Percentiles rank a stretch among this genome's conserved stretches.
Conservation (phyloP, 371 early-diverging fungal species). For the Syncephalastrum contaminatum region DNA sequence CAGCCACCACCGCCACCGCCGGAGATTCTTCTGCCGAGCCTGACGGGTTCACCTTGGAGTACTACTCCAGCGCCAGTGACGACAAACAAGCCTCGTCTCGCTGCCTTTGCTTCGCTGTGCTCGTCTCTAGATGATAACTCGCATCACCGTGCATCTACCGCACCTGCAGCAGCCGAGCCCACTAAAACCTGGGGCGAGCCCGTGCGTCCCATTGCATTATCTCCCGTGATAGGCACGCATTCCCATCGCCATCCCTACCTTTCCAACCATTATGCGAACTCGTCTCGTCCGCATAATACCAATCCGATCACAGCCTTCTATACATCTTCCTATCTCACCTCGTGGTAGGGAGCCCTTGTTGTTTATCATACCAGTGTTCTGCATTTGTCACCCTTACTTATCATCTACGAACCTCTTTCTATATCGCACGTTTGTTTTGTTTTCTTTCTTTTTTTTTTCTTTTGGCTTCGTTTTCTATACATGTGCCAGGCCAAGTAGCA, state of each 20-base stretch:
- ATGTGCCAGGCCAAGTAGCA: no score
- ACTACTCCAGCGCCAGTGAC: neutral
- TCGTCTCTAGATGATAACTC: neutral
- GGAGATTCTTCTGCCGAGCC: conserved; percentile 1
- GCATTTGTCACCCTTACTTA: no score
- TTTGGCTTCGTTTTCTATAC: no score
- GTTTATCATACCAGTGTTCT: no score
- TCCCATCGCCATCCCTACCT: neutral
- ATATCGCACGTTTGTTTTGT: no score
- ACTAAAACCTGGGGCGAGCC: neutral
- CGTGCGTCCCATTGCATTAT: neutral
- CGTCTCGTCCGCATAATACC: no score
- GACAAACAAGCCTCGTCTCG: conserved; percentile 6
- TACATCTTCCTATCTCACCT: conserved; percentile 4
- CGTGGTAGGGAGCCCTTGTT: neutral
- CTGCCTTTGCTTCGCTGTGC: conserved; percentile 9
- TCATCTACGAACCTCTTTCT: no score
- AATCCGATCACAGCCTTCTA: neutral
- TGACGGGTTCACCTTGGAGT: neutral
- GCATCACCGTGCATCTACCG: neutral
- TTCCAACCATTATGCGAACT: neutral
- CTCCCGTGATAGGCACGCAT: no score
- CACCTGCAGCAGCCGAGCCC: no score
- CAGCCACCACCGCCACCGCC: neutral
- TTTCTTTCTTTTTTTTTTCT: no score